Percentiles rank a stretch among this genome's conserved stretches.
Evolutionary conservation across 768 basidiomycete genomes (phyloP).

Genomic region (Pulveroboletus sp.): DNA sequence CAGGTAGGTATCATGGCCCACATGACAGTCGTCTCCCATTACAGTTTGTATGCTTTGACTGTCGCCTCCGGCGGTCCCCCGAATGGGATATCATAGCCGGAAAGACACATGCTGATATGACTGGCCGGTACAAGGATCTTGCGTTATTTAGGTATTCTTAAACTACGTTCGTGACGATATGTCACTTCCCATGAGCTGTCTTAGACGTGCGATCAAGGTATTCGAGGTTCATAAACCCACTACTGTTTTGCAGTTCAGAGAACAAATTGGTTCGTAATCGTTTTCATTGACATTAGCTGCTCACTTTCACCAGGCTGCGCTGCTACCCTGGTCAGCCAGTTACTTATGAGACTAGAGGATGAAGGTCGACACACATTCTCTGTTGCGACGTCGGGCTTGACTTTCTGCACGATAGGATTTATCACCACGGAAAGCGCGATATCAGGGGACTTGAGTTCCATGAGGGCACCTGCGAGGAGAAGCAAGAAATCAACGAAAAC

Average conservation of each 20-base stretch:
- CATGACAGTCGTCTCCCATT: conserved; percentile 55
- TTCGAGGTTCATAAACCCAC: conserved; percentile 47
- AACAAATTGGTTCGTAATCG: conserved; percentile 48
- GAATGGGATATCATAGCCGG: conserved; percentile 68
- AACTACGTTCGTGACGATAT: background rate
- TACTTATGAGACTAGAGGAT: conserved; percentile 63
- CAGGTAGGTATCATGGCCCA: conserved; percentile 54
- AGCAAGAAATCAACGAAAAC: conserved; percentile 38
- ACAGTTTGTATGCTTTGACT: conserved; percentile 70
- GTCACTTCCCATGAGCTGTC: background rate
- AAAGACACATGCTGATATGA: conserved; percentile 49
- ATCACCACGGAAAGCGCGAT: conserved; percentile 48
- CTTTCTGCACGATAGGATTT: conserved; percentile 44
- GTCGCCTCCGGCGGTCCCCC: conserved; percentile 59
- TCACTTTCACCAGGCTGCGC: conserved; percentile 43
- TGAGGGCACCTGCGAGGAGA: conserved; percentile 35
- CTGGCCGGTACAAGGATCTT: conserved; percentile 62
- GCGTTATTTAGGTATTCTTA: conserved; percentile 59
- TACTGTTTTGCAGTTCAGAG: conserved; percentile 50
- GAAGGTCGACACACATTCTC: conserved; percentile 46
- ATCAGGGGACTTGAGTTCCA: conserved; percentile 46
- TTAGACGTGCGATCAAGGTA: conserved; percentile 66
- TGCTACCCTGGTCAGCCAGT: conserved; percentile 49
- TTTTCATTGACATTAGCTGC: background rate
- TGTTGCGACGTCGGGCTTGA: conserved; percentile 2